Evolutionary conservation across 192 early-diverging fungal genomes (phyloP), one percentile per base, ranked within the genome.

Genomic region (Coemansia brasiliensis): DNA sequence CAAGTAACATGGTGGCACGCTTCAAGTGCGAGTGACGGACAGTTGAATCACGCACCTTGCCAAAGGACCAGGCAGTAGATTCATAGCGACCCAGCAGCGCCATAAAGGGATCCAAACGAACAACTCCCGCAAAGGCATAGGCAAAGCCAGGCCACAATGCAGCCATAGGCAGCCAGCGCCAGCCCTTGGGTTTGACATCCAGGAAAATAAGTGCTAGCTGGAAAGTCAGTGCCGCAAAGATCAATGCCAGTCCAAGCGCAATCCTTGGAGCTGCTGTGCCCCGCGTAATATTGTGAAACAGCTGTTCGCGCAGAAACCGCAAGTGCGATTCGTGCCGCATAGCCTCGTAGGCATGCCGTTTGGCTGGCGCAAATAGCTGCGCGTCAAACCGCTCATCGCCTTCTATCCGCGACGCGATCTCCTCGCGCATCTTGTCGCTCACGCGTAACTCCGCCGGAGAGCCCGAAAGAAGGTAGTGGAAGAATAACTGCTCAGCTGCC

Each of bases 311-410:
- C 59, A 73, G 24, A 38, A 79, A 79, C 17, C 76, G 70, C 59
- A 67, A 21, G 40, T 73, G 72, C 44, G 76, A 79, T 39, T 79
- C 76, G 63, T 72, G 56, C 29, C 66, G 70, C 69, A 79, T 72
- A 6, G 66, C 67, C 66, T 73, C 66, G 67, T 73, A 79, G 6
- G 59, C 76, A 27, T 79, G 76, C 2, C 76, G 70, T 67, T 79
- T 79, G 59, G 52, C 76, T 3, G 71, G 62, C 3, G 61, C 62
- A 52, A 79, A 79, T 43, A 79, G 59, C 25, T 65, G 64, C 0
- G 76, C 44, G 38, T 79, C 76, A 8, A 73, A 45, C 16, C 70
- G 58, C 39, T 54, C 35, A 39, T 79, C 69, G 4, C 57, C 57
- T 38, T 79, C 76, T 21, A 79, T 51, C 7, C 76, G 59, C 44